Percentiles rank a stretch among this genome's conserved stretches.
Conservation (phyloP, 2,329 filamentous ascomycete species). For the Trichoderma harzianum region DNA sequence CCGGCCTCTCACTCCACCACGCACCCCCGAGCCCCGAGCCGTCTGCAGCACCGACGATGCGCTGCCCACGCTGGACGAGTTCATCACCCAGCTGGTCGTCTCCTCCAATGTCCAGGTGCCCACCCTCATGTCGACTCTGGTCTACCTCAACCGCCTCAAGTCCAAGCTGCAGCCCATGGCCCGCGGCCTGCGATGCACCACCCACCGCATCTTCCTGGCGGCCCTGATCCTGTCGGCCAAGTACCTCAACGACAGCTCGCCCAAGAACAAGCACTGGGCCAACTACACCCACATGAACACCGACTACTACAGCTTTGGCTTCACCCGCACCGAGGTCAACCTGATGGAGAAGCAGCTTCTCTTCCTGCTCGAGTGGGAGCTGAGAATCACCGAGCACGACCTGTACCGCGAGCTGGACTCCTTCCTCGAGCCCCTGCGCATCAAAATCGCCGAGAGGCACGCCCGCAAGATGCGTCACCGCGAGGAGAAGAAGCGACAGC, state of each 20-base stretch:
- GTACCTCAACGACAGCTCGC: constrained; percentile 97
- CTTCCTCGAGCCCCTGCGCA: constrained; percentile 82
- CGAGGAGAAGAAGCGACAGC: constrained; percentile 43
- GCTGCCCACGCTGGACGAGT: constrained; percentile 80
- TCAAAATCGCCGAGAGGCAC: constrained; percentile 51
- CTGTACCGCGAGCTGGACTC: constrained; percentile 82
- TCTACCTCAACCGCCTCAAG: constrained; percentile 85
- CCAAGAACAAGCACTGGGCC: constrained; percentile 99
- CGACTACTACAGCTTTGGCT: constrained; percentile 68
- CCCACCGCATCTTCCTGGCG: constrained; percentile 95
- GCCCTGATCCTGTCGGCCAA: constrained; percentile 84
- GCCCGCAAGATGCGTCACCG: constrained; percentile 49
- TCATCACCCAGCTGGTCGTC: constrained; percentile 87
- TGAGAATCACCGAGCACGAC: constrained; percentile 79
- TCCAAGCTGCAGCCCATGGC: constrained; percentile 86
- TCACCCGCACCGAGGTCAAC: constrained; percentile 94
- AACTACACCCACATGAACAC: constrained; percentile 80
- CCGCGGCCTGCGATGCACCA: constrained; percentile 93
- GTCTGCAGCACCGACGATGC: constrained; percentile 46
- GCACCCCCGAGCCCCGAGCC: constrained; percentile 47
- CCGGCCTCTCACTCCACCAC: constrained; percentile 49
- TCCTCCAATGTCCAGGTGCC: constrained; percentile 96
- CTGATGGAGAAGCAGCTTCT: constrained; percentile 99
- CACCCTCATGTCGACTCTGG: constrained; percentile 93
- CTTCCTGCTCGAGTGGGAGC: constrained; percentile 91